Base-by-base conservation (phyloP, 2,329 filamentous ascomycete species). In the Penicillium hordei region DNA sequence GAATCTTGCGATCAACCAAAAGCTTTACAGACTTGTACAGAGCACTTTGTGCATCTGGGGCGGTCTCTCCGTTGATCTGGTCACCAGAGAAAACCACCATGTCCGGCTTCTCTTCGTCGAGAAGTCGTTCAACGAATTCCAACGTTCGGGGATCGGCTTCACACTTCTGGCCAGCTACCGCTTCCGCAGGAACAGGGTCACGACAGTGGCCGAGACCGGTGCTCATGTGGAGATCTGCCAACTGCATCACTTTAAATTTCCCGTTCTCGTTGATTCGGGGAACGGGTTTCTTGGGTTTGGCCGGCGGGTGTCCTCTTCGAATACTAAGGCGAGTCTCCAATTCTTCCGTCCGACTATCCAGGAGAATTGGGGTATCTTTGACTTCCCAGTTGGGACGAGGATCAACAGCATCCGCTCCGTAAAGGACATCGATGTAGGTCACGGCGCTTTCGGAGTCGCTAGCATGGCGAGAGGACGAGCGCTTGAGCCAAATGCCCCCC, bases 201-300 rank as follows among this genome's bases (percentile, higher is more conserved):
- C 94, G 86, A 71, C 94, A 99, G 44, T 78, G 77, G 10, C 94
- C 94, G 5, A 93, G 82, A 10, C 93, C 94, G 2, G 94, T 99
- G 70, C 91, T 93, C 55, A 99, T 78, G 75, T 99, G 94, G 60
- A 97, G 78, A 77, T 99, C 94, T n/a, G 92, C 89, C 55, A 96
- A 81, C 76, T 99, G 94, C 83, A 99, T 86, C 63, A 99, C 96
- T 80, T 97, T 97, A 80, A 97, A 97, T 67, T 89, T 91, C 31
- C 93, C 94, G 71, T 94, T 91, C 60, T 95, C 91, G 43, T 86
- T 84, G 62, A 99, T 91, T 58, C 90, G 86, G 12, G 89, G 90
- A 39, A 86, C 79, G 0, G 90, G 89, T 72, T 88, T 92, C 68
- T 86, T 83, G 36, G 82, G 74, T 63, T 87, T 84, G 23, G 80